These are phyloP conservation scores for Alliaria petiolata DNA, from an alignment of 345 rosid genomes.

Conservation along the genomic window DNA sequence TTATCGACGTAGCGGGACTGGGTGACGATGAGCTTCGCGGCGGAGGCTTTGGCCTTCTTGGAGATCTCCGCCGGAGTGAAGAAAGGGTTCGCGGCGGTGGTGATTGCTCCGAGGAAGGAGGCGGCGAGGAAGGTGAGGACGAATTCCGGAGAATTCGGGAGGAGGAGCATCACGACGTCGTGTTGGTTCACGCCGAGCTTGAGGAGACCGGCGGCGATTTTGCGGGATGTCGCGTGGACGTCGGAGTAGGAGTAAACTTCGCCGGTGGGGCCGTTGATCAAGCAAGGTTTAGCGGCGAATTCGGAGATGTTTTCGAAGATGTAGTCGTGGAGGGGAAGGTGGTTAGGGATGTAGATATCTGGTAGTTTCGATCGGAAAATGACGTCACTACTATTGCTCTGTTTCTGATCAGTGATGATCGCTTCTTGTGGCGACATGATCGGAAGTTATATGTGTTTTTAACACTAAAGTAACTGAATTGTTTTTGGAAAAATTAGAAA, in stretches of 20 bases:
- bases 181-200: slow-evolving; percentile 55
- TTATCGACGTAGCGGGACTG: slow-evolving; percentile 50
- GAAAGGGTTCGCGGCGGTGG: slow-evolving; percentile 80
- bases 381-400: slow-evolving; percentile 3
- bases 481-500: neutral
- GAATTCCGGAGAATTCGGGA: slow-evolving; percentile 72
- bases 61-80: slow-evolving; percentile 66
- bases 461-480: neutral
- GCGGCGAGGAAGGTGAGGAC: slow-evolving; percentile 69
- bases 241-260: slow-evolving; percentile 54
- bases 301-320: slow-evolving; percentile 67
- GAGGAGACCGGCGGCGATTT: slow-evolving; percentile 58
- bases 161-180: slow-evolving; percentile 54
- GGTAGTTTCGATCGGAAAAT: slow-evolving; percentile 83
- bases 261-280: slow-evolving; percentile 75
- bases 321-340: slow-evolving; percentile 66
- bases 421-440: slow-evolving; percentile 17
- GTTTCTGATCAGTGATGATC: slow-evolving; percentile 14
- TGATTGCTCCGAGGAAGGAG: slow-evolving; percentile 53
- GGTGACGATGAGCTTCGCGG: slow-evolving; percentile 57
- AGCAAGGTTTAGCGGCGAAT: slow-evolving; percentile 52
- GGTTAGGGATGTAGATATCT: slow-evolving; percentile 65
- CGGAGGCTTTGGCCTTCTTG: slow-evolving; percentile 62
- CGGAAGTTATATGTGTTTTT: neutral
- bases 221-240: slow-evolving; percentile 57